These are phyloP conservation scores for Blastobotrys peoriensis DNA, from an alignment of 805 yeast species.

Conservation along the genomic window DNA sequence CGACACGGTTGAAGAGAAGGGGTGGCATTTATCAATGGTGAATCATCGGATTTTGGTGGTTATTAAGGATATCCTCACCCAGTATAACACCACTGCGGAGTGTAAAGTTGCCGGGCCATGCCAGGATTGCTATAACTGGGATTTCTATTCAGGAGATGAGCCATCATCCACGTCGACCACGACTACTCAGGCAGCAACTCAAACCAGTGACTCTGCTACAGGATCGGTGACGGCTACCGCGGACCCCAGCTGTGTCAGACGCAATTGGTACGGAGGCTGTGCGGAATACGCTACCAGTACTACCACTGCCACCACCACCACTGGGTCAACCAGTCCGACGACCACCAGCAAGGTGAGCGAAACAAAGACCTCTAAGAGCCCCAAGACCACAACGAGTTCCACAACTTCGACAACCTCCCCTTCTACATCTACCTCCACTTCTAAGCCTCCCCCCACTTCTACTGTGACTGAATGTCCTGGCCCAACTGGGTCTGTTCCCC, in stretches of 20 bases:
- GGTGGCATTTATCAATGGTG: slow-evolving; percentile 84
- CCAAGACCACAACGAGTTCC: slow-evolving; percentile 4
- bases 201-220: slow-evolving; percentile 5
- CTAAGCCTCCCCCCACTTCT: slow-evolving; percentile 16
- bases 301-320: slow-evolving; percentile 6
- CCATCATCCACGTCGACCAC: slow-evolving; percentile 3
- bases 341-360: slow-evolving; percentile 11
- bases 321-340: slow-evolving; percentile 1
- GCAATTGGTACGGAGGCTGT: slow-evolving; percentile 65
- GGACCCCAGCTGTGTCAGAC: slow-evolving; percentile 36
- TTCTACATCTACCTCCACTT: slow-evolving; percentile 9
- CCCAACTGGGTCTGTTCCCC: slow-evolving; percentile 23
- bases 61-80: slow-evolving; percentile 68
- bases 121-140: slow-evolving; percentile 87
- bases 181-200: background rate
- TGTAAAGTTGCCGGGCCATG: slow-evolving; percentile 79
- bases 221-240: slow-evolving; percentile 1
- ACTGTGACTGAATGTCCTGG: slow-evolving; percentile 15
- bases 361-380: too few relatives aligned
- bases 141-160: slow-evolving; percentile 39
- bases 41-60: slow-evolving; percentile 90
- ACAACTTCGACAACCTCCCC: slow-evolving; percentile 9
- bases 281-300: slow-evolving; percentile 19
- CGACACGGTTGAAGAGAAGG: slow-evolving; percentile 81
- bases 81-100: slow-evolving; percentile 68